Base-by-base conservation (phyloP, 176 grass and related monocot species). In the Avena atlantica region DNA sequence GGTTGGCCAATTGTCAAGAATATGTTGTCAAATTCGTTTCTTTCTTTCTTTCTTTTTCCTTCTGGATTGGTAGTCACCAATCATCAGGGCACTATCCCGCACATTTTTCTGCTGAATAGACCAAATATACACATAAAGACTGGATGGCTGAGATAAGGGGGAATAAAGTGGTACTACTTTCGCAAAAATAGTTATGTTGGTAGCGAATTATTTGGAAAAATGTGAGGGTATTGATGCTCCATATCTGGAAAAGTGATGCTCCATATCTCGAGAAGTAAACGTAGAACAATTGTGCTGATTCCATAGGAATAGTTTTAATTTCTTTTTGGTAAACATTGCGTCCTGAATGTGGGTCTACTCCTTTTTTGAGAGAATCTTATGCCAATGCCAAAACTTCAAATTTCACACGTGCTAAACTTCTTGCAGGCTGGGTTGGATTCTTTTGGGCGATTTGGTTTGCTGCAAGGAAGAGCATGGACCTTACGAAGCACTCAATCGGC, bases 351-450 rank as follows among this genome's bases (percentile, higher is more conserved):
- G 13, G 51, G 13, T 53, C 13, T 53, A 53, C 51, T 53, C 12
- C 51, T 53, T 15, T 50, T 59, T 40, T 21, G 13, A 60, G 15
- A 86, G 70, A 44, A 62, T 42, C 36, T 3, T 83, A 13, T 53
- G 64, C 25, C 27, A 70, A 13, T 5, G 15, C 24, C 6, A 64
- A 3, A 4, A 19, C n/a, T 80, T 14, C 29, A 37, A 80, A 4
- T 27, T 52, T 61, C 49, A 44, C 6, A 10, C 45, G 60, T 29
- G 51, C 69, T 81, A 74, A 40, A 88, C 34, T 42, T 74, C 1
- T 15, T 88, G 86, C 88, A 99, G 97, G 94, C 11, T 96, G 92
- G 97, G 76, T 96, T 10, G 90, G 94, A 10, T 99, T 99, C 85
- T 99, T 99, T 78, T 91, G 89, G 87, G 62, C 90, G 29, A 74